A percentile compares a stretch with the other conserved stretches of the same genome.
Evolutionary conservation across 768 basidiomycete species (phyloP).

Genomic region (Trametopsis cervina): DNA sequence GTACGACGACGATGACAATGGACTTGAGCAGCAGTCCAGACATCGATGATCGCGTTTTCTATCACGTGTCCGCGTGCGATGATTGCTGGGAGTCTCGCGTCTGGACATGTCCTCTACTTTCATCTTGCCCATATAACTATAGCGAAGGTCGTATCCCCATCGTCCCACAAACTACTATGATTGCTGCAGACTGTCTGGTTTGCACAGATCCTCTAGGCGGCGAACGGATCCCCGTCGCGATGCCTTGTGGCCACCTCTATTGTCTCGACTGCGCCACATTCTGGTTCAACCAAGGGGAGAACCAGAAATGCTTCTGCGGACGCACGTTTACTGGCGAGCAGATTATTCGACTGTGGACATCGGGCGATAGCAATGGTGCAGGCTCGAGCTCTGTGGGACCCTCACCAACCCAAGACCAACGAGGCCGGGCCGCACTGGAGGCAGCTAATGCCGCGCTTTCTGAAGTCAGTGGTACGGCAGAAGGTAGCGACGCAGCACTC

Average conservation of each 20-base stretch:
- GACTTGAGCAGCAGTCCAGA: too few species aligned
- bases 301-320: slow-evolving; percentile 17
- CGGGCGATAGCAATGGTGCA: too few species aligned
- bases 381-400: too few species aligned
- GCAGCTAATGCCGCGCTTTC: slow-evolving; percentile 2
- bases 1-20: too few species aligned
- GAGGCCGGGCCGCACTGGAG: not conserved
- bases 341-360: slow-evolving; percentile 15
- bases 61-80: too few species aligned
- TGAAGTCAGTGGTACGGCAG: not conserved
- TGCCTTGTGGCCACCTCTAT: slow-evolving; percentile 22
- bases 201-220: not conserved
- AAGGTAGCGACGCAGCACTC: not conserved
- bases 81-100: too few species aligned
- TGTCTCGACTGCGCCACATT: slow-evolving; percentile 21
- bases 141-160: too few species aligned
- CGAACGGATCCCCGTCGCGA: slow-evolving; percentile 10
- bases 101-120: too few species aligned
- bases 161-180: not conserved
- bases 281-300: slow-evolving; percentile 13
- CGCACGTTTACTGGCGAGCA: slow-evolving; percentile 11
- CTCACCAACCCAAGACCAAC: too few species aligned
- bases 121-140: too few species aligned
- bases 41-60: too few species aligned
- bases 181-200: not conserved